Conservation (phyloP, 805 yeast species). For the Lachancea lanzarotensis region DNA sequence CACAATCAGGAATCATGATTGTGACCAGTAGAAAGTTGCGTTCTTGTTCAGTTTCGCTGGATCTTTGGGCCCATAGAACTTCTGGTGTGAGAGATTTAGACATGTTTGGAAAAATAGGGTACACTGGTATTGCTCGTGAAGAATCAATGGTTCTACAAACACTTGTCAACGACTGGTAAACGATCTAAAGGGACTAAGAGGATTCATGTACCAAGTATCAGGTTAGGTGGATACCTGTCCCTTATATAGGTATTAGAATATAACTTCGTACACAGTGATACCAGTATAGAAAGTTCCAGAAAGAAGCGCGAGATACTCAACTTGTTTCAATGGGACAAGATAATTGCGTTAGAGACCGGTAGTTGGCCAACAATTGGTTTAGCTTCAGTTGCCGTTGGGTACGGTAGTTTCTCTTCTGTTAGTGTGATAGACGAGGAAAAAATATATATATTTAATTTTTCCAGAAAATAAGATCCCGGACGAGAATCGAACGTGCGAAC, state of each 20-base stretch:
- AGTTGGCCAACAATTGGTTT: no score
- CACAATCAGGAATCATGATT: slow-evolving; percentile 64
- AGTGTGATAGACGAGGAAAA: no score
- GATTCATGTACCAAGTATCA: not conserved
- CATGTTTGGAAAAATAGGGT: slow-evolving; percentile 1
- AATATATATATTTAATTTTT: not conserved
- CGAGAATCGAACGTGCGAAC: no score
- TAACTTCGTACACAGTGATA: not conserved
- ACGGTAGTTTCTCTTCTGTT: no score
- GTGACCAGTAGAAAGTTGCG: slow-evolving; percentile 76
- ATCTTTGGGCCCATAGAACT: slow-evolving; percentile 96
- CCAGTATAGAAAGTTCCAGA: slow-evolving; percentile 1
- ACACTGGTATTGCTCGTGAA: no score
- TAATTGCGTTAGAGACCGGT: not conserved
- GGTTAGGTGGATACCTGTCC: not conserved
- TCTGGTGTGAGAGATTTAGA: slow-evolving; percentile 33
- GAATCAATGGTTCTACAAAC: no score
- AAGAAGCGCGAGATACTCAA: not conserved
- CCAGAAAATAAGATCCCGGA: no score
- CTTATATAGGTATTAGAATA: not conserved
- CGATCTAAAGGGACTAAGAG: not conserved
- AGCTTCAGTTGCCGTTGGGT: no score
- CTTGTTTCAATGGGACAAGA: no score
- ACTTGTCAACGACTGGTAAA: no score
- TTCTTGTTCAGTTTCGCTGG: slow-evolving; percentile 59